Evolutionary conservation across 352 stramenopile species (phyloP), one percentile per base, ranked within the genome.

Genomic region (Peronospora tabacina): DNA sequence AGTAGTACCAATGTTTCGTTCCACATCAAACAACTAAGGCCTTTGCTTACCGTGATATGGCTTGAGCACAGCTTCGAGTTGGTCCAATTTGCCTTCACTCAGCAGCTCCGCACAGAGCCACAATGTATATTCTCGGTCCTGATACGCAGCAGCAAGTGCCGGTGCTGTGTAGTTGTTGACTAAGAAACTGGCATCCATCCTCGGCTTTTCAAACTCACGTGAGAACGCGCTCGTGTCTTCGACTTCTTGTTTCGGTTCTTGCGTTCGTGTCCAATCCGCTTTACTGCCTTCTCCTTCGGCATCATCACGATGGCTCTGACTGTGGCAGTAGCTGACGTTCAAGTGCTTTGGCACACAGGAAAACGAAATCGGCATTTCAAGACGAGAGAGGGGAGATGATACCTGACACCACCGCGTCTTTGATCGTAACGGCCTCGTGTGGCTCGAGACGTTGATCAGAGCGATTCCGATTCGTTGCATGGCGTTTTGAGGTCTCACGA

Each of bases 161-260:
- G 94, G 83, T 24, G 94, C 90, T 22, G 96, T 98, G 66, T 98
- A 99, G 65, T 98, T 97, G 61, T 97, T 87, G 7, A 97, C 90
- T 32, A 99, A 64, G 48, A 89, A 89, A 19, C 65, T 76, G 22
- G 75, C 72, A 43, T 92, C 81, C 68, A 84, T 84, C 11, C 51
- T 49, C 7, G 76, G 76, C 60, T 85, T 87, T 38, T 76, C 56
- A 33, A 87, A 85, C 59, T 85, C 73, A n/a, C 68, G 66, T 12
- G 76, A 78, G 30, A 87, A 78, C 24, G 62, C 64, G 28, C 33
- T 55, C 16, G 55, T 67, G 46, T 71, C 59, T 17, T 54, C 44
- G 10, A 47, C 39, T 34, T 54, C 24, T 13, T 52, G 44, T 15
- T 57, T 34, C 1, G 47, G 44, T 54, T 29, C 4, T 50, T n/a